Evolutionary conservation across 1,139 yeast genomes (phyloP).

Genomic region (Kodamaea anthophila): DNA sequence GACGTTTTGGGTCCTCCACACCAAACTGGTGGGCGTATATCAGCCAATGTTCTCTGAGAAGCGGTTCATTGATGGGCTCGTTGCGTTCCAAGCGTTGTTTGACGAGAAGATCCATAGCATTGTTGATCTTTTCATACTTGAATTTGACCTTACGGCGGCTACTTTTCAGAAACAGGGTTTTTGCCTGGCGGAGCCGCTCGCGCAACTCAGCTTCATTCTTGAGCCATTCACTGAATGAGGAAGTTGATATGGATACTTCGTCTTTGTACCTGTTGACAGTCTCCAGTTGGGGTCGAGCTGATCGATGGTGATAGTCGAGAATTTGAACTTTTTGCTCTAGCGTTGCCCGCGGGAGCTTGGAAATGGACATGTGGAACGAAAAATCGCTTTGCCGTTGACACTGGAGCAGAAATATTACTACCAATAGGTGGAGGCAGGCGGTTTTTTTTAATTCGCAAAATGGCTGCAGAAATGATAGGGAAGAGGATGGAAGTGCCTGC

Average conservation of each 20-base stretch:
- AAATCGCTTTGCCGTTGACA: too few species aligned
- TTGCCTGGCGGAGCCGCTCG: conserved; percentile 33
- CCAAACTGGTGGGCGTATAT: conserved; percentile 51
- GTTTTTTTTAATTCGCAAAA: too few species aligned
- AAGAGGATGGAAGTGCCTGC: not conserved
- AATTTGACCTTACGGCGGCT: conserved; percentile 45
- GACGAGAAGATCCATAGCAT: conserved; percentile 52
- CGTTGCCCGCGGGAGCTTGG: conserved; percentile 48
- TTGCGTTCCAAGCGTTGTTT: conserved; percentile 36
- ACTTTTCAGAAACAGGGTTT: conserved; percentile 30
- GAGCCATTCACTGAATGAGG: conserved; percentile 56
- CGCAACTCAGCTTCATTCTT: conserved; percentile 47
- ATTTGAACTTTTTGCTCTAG: conserved; percentile 53
- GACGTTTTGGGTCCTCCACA: conserved; percentile 53
- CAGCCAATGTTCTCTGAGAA: conserved; percentile 51
- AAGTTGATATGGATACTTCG: conserved; percentile 48
- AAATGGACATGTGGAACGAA: conserved; percentile 3
- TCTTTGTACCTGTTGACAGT: conserved; percentile 48
- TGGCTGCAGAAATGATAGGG: too few species aligned
- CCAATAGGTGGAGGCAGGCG: too few species aligned
- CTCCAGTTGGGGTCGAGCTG: conserved; percentile 50
- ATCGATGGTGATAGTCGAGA: conserved; percentile 43
- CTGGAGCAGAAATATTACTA: too few species aligned
- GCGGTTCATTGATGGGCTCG: conserved; percentile 49
- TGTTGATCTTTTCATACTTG: conserved; percentile 52